A percentile compares a stretch with the other conserved stretches of the same genome.
Conservation (phyloP, 2,329 filamentous ascomycete genomes). For the Colletotrichum sp. region DNA sequence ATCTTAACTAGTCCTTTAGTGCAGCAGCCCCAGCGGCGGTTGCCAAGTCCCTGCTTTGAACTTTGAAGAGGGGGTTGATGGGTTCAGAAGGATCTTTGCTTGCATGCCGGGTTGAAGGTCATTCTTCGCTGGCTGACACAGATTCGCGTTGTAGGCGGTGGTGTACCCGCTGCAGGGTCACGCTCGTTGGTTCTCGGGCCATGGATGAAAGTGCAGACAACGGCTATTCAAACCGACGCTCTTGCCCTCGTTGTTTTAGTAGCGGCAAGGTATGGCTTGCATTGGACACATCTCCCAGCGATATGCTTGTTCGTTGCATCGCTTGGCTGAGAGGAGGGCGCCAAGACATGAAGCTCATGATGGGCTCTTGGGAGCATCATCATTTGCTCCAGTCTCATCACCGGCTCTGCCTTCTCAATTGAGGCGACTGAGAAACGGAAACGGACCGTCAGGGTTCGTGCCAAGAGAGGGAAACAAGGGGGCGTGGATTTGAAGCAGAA, state of each 20-base stretch:
- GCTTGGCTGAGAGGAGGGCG: not conserved
- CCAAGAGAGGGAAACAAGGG: not conserved
- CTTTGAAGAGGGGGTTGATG: not conserved
- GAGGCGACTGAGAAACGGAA: not conserved
- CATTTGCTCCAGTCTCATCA: not conserved
- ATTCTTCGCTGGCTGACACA: not conserved
- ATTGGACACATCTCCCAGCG: slow-evolving; percentile 7
- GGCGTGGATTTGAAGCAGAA: not conserved
- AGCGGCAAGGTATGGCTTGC: not conserved
- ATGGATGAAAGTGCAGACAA: not conserved
- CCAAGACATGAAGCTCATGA: not conserved
- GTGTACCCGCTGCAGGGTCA: not conserved
- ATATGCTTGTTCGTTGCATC: slow-evolving; percentile 13
- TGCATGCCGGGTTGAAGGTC: not conserved
- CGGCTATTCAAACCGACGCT: not conserved
- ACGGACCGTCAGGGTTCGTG: not conserved
- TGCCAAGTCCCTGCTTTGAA: not conserved
- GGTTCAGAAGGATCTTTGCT: not conserved
- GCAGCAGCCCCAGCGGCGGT: not conserved
- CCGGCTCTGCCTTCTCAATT: slow-evolving; percentile 6
- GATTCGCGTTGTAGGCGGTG: not conserved
- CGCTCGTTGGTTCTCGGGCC: not conserved
- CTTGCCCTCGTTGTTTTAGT: not conserved
- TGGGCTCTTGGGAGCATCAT: not conserved
- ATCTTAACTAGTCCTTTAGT: not conserved